Base-by-base conservation (phyloP, 257 asterid species). In the Penstemon barbatus region DNA sequence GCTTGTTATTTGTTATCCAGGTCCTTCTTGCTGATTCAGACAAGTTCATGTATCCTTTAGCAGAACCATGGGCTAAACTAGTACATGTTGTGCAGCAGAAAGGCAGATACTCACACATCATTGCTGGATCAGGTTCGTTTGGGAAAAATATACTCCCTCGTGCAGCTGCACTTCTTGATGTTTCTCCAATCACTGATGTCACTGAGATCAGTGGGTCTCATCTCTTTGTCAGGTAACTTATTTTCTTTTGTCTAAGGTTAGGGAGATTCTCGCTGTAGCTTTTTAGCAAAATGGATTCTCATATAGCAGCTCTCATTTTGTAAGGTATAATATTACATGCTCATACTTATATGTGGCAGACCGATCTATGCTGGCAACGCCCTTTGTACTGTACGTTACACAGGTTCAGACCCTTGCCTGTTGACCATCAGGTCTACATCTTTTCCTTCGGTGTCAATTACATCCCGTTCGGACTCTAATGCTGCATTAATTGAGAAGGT, bases 331-430 rank as follows among this genome's bases (percentile, higher is more conserved):
- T 59, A 51, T 61, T 71, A 44, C 51, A 36, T 54, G 53, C 51
- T 11, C 39, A 61, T 65, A 78, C 66, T 75, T 78, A 66, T 71
- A 40, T 72, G 53, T 85, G 77, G 61, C 87, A 91, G 99, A 81
- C 97, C 99, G 51, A 87, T 87, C 68, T 93, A 93, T 83, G 99
- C 99, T 70, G 97, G 97, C 46, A 93, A 93, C 83, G 97, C 99
- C 70, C 96, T 93, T 66, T 81, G 87, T 77, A 91, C 96, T 13
- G 94, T 93, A 39, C 88, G 80, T 60, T 93, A 90, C 79, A 80
- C 84, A 48, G 99, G 97, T 71, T 78, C 91, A 70, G 74, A 74
- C 74, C 99, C 99, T 50, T 94, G 99, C 82, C 70, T 91, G 95
- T 79, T 94, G 87, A 94, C 96, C 53, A 78, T 94, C 63, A 84